phyloP scores from a whole-genome alignment of 1,284 basidiomycete species.

The Amylostereum areolatum region DNA sequence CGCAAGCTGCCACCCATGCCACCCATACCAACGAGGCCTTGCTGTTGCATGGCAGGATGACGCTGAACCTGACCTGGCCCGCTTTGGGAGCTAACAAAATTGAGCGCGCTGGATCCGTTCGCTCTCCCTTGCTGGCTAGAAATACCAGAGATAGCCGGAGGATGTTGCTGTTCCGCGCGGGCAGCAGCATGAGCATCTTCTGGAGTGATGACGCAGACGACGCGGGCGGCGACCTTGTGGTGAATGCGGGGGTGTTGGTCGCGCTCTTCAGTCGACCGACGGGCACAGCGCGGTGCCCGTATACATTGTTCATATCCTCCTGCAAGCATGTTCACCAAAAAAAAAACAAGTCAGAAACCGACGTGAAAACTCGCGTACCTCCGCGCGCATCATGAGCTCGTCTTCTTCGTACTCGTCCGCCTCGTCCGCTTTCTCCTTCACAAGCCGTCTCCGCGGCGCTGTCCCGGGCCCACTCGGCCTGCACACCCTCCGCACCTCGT shows the following conservation, averaged over 20 bases:
- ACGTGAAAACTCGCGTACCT: slow-evolving; percentile 30
- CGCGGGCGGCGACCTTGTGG: slow-evolving; percentile 95
- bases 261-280: slow-evolving; percentile 6
- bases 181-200: slow-evolving; percentile 76
- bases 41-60: slow-evolving; percentile 49
- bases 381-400: slow-evolving; percentile 47
- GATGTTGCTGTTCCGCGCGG: slow-evolving; percentile 51
- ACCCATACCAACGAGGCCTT: slow-evolving; percentile 60
- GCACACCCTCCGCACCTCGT: neutral
- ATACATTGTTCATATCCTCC: slow-evolving; percentile 8
- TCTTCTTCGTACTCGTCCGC: slow-evolving; percentile 35
- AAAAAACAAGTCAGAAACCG: slow-evolving; percentile 1
- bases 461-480: too few relatives aligned
- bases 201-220: slow-evolving; percentile 82
- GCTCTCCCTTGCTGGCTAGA: too few relatives aligned
- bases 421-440: neutral
- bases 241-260: slow-evolving; percentile 50
- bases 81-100: too few relatives aligned
- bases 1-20: slow-evolving; percentile 69
- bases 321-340: neutral
- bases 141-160: slow-evolving; percentile 20
- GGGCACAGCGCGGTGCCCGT: slow-evolving; percentile 1
- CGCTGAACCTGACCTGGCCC: too few relatives aligned
- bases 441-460: neutral
- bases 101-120: too few relatives aligned